Base-by-base conservation (phyloP, 2,329 filamentous ascomycete genomes). In the Cladosporium austrohemisphaericum region DNA sequence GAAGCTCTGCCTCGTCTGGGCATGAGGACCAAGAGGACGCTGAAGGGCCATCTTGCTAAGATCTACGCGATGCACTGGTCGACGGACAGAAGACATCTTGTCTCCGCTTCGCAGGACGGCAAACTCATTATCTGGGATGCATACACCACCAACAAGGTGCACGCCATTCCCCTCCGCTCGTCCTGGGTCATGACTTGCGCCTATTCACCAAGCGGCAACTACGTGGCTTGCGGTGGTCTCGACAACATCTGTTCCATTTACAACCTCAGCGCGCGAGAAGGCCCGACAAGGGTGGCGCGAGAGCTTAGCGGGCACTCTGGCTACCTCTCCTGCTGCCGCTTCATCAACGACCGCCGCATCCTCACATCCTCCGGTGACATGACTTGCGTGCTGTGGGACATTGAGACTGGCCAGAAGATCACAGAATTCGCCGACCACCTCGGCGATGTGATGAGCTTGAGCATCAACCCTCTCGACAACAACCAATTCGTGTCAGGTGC, bases 51-150 rank as follows among this genome's bases (percentile, higher is more conserved):
- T 79, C 76, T 98, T 60, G 93, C 93, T 64, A 98, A 98, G 77
- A 98, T 98, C 65, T 98, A 98, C 72, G 93, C 93, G 64, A 98
- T 98, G 93, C 93, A 98, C 77, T 98, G 93, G 93, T 97, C 93
- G 26, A 98, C 93, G 57, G 93, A 98, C 74, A 84, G 93, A 67
- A 85, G 93, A 71, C 93, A 97, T 73, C 83, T 97, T 54, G 93
- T 98, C 45, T 97, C 93, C 10, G 93, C 93, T 56, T 98, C 93
- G 61, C 93, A 98, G 73, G 93, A 98, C 66, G 93, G 93, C 70
- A 98, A 98, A 78, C 84, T 98, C 60, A 98, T 98, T 72, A 97
- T 98, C 68, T 98, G 93, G 93, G 93, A 98, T 71, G 93, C 93
- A 52, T 98, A 98, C 76, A 97, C 92, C 58, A 97, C 93, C 55